These are phyloP conservation scores for Withania somnifera DNA, from an alignment of 305 asterid genomes.

Conservation along the genomic window DNA sequence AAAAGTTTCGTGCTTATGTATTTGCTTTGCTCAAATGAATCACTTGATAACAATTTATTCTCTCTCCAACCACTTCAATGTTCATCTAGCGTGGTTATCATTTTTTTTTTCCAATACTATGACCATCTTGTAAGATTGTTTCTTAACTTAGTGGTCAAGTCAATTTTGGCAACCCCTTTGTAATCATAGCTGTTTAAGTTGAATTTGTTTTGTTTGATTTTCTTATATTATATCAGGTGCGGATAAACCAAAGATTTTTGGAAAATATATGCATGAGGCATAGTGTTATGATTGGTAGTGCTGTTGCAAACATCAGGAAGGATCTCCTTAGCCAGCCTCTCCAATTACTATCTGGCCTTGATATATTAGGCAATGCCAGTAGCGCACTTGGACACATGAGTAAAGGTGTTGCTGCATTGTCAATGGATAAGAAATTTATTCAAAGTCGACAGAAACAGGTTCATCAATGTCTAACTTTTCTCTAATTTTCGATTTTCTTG, in stretches of 20 bases:
- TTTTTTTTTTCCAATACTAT: background rate
- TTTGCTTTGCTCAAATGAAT: background rate
- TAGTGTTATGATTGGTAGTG: slow-evolving; percentile 71
- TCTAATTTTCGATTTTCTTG: background rate
- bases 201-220: slow-evolving; percentile 2
- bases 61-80: background rate
- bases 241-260: slow-evolving; percentile 82
- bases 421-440: slow-evolving; percentile 98
- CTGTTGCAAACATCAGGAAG: slow-evolving; percentile 78
- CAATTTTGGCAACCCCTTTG: background rate
- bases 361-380: slow-evolving; percentile 98
- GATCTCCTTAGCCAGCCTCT: slow-evolving; percentile 97
- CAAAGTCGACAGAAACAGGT: slow-evolving; percentile 99
- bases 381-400: slow-evolving; percentile 99
- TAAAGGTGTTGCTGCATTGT: slow-evolving; percentile 99
- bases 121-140: background rate
- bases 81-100: background rate
- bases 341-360: slow-evolving; percentile 98
- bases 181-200: background rate
- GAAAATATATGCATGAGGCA: slow-evolving; percentile 80
- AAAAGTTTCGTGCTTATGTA: background rate
- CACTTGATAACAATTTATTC: background rate
- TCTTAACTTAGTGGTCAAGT: background rate
- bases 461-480: background rate
- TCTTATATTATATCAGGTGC: slow-evolving; percentile 46